Base-by-base conservation (phyloP, 2,329 filamentous ascomycete genomes). In the Cladorrhinum sp. region DNA sequence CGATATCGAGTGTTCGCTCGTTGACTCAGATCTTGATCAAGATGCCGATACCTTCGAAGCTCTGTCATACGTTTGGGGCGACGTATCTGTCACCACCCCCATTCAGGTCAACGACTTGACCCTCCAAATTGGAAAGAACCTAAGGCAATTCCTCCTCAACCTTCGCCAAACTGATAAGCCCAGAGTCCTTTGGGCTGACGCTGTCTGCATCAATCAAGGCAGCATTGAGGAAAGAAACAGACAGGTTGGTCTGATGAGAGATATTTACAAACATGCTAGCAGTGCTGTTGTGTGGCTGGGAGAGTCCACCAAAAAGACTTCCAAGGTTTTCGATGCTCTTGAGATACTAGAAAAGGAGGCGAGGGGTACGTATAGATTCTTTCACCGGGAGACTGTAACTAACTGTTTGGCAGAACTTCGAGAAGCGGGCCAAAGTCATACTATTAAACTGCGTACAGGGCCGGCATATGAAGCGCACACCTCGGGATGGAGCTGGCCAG, bases 241-340 rank as follows among this genome's bases (percentile, higher is more conserved):
- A 7, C 63, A 62, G 53, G 57, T 63, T 7, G 50, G 36, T 29
- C 10, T 53, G 2, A 63, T 65, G 59, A 29, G 51, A 9, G 41
- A 41, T 1, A 60, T 63, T 22, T 60, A 62, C 24, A 50, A 29
- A 5, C 16, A n/a, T 13, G 58, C 59, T 7, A 50, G 57, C 2
- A 51, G 49, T n/a, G 56, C 55, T 2, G 41, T 58, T 8, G 52
- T 62, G 8, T 65, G 63, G 57, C 32, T 60, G 2, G 61, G 59
- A 10, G 18, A 50, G 1, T 8, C 9, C 7, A 50, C 32, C 10
- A n/a, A 20, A n/a, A 58, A 20, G 3, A 55, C 38, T 2, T 7
- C 24, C 29, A 29, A 36, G 32, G 32, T 52, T 8, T 52, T 61
- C 22, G 12, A 27, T 18, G 13, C 22, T 5, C 25, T 61, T 2